A percentile compares a stretch with the other conserved stretches of the same genome.
These are phyloP conservation scores for Saturnispora sekii DNA, from an alignment of 805 yeast species.

Conservation along the genomic window DNA sequence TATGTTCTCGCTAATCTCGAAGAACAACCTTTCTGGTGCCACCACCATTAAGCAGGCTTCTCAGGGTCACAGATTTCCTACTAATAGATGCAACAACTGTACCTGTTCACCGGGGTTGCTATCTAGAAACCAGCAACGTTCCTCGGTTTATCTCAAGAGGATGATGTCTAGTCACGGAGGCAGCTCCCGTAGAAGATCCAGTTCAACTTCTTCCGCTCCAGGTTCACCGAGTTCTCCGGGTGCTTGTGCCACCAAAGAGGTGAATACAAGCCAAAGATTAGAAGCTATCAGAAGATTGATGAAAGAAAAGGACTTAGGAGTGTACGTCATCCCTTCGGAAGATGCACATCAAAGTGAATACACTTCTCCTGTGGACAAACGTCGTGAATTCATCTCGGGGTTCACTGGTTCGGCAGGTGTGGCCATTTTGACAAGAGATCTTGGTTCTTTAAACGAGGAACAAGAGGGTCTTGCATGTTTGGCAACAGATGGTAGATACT, in stretches of 20 bases:
- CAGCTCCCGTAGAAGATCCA: conserved; percentile 5
- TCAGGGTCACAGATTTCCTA: conserved; percentile 15
- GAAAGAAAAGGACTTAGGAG: conserved; percentile 49
- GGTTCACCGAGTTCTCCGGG: conserved; percentile 10
- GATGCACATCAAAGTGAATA: conserved; percentile 61
- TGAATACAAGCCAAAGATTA: conserved; percentile 54
- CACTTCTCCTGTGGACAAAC: conserved; percentile 43
- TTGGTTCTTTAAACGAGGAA: conserved; percentile 37
- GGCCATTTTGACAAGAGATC: conserved; percentile 47
- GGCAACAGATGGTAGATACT: conserved; percentile 54
- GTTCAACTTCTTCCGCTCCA: neutral
- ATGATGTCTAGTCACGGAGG: conserved; percentile 16
- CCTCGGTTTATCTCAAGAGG: conserved; percentile 33
- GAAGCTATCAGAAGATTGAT: conserved; percentile 52
- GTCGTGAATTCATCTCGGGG: conserved; percentile 47
- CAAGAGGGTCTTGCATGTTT: conserved; percentile 50
- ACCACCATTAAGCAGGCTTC: conserved; percentile 22
- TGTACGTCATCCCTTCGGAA: conserved; percentile 55
- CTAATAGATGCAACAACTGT: conserved; percentile 56
- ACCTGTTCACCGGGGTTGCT: conserved; percentile 78
- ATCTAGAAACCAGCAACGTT: conserved; percentile 54
- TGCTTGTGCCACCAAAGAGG: conserved; percentile 21
- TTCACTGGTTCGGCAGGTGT: conserved; percentile 56
- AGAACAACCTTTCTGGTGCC: conserved; percentile 24
- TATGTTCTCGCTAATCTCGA: conserved; percentile 32